Evolutionary conservation across 352 stramenopile genomes (phyloP), one percentile per base, ranked within the genome.

Genomic region (Phytopythium helicoides): DNA sequence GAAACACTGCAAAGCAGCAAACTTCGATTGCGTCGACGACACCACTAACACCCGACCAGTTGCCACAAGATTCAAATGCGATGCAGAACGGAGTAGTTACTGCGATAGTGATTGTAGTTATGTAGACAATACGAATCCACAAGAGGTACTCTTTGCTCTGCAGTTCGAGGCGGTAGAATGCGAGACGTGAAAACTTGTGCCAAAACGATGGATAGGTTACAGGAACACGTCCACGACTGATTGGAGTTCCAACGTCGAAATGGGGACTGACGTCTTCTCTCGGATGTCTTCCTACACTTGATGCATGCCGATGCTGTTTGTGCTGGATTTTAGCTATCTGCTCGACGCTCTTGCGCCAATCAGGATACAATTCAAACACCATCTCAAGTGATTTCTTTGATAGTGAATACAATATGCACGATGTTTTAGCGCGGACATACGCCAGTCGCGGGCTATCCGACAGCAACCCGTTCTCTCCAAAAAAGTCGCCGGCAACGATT

Each of bases 81-180:
- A 87, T 75, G 11, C 73, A 74, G 16, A 80, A 86, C 15, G 76
- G 76, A 5, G 73, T 57, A 19, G 81, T 52, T 16, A 81, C 47
- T 3, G 72, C 71, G 3, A 78, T 71, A 49, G 67, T 77, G 3
- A 71, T 56, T 0, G 73, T 86, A 12, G 52, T 62, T 4, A 36
- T 51, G 9, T 68, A 61, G 25, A 82, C 62, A 6, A 75, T 4
- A 19, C 55, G 59, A 14, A 87, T 35, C 76, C 76, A 87, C 3
- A 54, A 12, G 18, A 86, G 60, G 18, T 87, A 75, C 0, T 66
- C 25, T 0, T 28, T 48, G 14, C 74, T 73, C 54, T 87, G 76
- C 0, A 64, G 67, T 23, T 73, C 56, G 4, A 74, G 60, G 0
- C 76, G 64, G 5, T 53, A 41, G 2, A 47, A 26, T 1, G 56